Evolutionary conservation across 1,284 basidiomycete genomes (phyloP), one percentile per base, ranked within the genome.

Genomic region (Mycocalia duriaeana): DNA sequence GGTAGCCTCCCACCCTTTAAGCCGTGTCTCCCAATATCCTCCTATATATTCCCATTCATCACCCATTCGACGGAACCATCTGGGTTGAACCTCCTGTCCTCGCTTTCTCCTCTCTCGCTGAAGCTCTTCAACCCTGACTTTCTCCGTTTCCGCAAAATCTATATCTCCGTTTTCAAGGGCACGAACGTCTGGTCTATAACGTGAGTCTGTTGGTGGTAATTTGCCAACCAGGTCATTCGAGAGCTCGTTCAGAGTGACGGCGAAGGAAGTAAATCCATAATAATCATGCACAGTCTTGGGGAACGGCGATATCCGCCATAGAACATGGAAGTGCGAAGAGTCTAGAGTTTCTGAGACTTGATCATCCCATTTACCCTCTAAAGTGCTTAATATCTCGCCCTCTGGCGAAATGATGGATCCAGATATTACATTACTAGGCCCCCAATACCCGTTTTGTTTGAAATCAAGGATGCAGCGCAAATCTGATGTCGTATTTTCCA

Each of bases 311-410:
- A 82, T 76, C 44, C 83, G 76, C 89, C 89, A 92, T 39, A 92
- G 73, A 25, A 91, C 73, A 50, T 78, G 81, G 52, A 91, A 77
- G 57, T 85, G 77, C 1, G 81, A 81, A 16, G 77, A 66, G 58
- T 88, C 84, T 16, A 88, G 66, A 40, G 77, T 77, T 51, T 81
- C 82, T 8, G 78, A 74, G 49, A 91, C 64, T 57, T 82, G 80
- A 53, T 90, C 86, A 56, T 91, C 86, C 90, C 89, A 92, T 63
- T 86, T 90, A 39, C 89, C 89, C 62, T 91, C 88, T 14, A 92
- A 66, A 24, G 74, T 72, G 35, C 82, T 74, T 31, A 74, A 63
- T 3, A 71, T 62, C 7, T 77, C 68, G 9, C 85, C 87, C 19
- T 74, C 67, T 22, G 72, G 53, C 28, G 78, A 78, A 49, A 76